Base-by-base conservation (phyloP, 805 yeast genomes). In the Yamadazyma philogaea region DNA sequence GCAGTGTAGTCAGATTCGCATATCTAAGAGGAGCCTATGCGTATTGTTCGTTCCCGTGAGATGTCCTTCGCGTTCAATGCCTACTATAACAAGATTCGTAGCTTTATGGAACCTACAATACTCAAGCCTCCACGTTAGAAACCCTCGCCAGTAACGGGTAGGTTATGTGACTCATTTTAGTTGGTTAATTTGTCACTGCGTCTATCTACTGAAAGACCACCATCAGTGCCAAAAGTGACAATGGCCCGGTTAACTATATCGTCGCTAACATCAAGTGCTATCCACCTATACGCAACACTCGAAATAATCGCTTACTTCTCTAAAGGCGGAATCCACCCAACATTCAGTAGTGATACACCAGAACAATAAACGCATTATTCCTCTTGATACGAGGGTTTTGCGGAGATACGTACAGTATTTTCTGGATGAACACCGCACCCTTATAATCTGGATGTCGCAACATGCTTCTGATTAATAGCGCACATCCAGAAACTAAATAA, bases 131-230 rank as follows among this genome's bases (percentile, higher is more conserved):
- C 22, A 18, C 18, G 18, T n/a, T 5, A 6, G 3, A 16, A 17
- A n/a, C n/a, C 18, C n/a, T 18, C 10, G n/a, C 6, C 7, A 12
- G 18, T 16, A 10, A 10, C 24, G n/a, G 16, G 11, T 3, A 22
- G 22, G 6, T 7, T n/a, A 32, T 6, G 6, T 6, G 16, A 17
- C n/a, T 37, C 34, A 12, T 26, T 27, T 31, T 42, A 21, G 11
- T 21, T 21, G 4, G 28, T 34, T 39, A 45, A 45, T 7, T 45
- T 43, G 11, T 10, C 4, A 5, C 45, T 38, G 7, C 12, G n/a
- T 3, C 39, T 57, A 57, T 15, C 66, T 40, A 15, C 72, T 63
- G 0, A 64, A 11, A 46, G 34, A 2, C 46, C 49, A 33, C 42
- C 49, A 27, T 46, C 42, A 10, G 49, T 46, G 28, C 34, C 39